phyloP scores from a whole-genome alignment of 352 stramenopile species.

The Globisporangium barbulae region DNA sequence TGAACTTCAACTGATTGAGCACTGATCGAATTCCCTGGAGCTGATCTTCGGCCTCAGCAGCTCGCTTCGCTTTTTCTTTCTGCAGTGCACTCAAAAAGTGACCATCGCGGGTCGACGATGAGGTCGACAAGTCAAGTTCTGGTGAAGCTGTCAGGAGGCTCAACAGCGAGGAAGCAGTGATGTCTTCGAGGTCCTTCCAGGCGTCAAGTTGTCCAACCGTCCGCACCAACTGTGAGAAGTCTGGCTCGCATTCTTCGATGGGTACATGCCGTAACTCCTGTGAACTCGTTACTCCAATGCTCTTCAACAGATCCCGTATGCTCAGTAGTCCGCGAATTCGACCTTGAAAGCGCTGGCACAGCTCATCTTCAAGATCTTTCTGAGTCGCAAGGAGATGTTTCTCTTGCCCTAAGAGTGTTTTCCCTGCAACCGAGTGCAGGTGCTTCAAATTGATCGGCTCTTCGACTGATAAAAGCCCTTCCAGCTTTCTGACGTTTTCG shows the following conservation, averaged over 20 bases:
- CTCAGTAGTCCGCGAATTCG: constrained; percentile 31
- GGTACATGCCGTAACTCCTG: constrained; percentile 46
- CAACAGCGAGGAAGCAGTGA: constrained; percentile 8
- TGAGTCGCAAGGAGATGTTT: constrained; percentile 31
- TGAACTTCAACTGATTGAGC: constrained; percentile 41
- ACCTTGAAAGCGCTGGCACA: constrained; percentile 38
- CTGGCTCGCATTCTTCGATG: constrained; percentile 21
- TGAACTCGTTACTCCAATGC: constrained; percentile 32
- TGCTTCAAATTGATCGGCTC: constrained; percentile 39
- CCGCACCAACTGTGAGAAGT: constrained; percentile 14
- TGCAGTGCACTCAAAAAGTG: constrained; percentile 43
- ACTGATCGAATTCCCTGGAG: constrained; percentile 42
- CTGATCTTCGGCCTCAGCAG: constrained; percentile 47
- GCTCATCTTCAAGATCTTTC: constrained; percentile 35
- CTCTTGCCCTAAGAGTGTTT: constrained; percentile 55
- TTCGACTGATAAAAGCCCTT: constrained; percentile 34
- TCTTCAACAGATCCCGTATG: constrained; percentile 32
- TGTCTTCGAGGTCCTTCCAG: constrained; percentile 27
- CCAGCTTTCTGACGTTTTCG: constrained; percentile 38
- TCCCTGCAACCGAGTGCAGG: constrained; percentile 29
- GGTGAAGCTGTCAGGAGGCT: constrained; percentile 13
- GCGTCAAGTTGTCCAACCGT: constrained; percentile 17
- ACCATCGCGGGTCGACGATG: constrained; percentile 32
- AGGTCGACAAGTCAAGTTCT: constrained; percentile 20
- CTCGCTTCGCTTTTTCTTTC: constrained; percentile 59